Conservation (phyloP, 768 basidiomycete genomes). For the Calocybe cyanea region DNA sequence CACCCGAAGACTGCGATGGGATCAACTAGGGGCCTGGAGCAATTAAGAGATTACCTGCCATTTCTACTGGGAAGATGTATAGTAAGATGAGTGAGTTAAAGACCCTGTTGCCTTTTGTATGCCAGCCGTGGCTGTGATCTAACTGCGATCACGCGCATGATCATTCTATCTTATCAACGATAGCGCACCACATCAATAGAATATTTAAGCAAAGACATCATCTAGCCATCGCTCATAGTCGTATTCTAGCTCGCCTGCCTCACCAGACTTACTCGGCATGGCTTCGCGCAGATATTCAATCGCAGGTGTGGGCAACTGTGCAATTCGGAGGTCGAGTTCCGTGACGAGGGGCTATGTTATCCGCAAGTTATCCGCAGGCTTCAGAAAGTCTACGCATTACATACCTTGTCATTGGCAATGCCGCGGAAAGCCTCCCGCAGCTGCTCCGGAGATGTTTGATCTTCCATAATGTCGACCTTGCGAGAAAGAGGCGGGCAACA, state of each 20-base stretch:
- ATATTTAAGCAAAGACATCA: slow-evolving; percentile 62
- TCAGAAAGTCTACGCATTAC: slow-evolving; percentile 9
- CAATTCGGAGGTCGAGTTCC: slow-evolving; percentile 85
- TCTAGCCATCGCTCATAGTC: slow-evolving; percentile 84
- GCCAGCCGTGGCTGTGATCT: slow-evolving; percentile 25
- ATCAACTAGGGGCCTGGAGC: slow-evolving; percentile 1
- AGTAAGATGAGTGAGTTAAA: slow-evolving; percentile 15
- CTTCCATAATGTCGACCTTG: slow-evolving; percentile 97
- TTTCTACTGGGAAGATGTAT: slow-evolving; percentile 20
- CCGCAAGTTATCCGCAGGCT: slow-evolving; percentile 9
- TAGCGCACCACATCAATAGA: no score
- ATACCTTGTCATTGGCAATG: slow-evolving; percentile 85
- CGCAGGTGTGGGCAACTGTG: slow-evolving; percentile 69
- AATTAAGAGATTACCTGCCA: slow-evolving; percentile 20
- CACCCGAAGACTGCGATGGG: slow-evolving; percentile 56
- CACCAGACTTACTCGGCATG: slow-evolving; percentile 61
- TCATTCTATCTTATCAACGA: slow-evolving; percentile 17
- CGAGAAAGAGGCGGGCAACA: neutral
- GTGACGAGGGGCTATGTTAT: slow-evolving; percentile 78
- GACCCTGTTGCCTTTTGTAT: slow-evolving; percentile 14
- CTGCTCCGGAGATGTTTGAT: slow-evolving; percentile 90
- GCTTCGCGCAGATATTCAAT: slow-evolving; percentile 81
- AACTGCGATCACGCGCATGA: slow-evolving; percentile 18
- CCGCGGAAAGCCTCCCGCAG: slow-evolving; percentile 91
- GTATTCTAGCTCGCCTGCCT: slow-evolving; percentile 61